These are phyloP conservation scores for Syncephalastrum contaminatum DNA, from an alignment of 371 early-diverging fungal genomes.

Conservation along the genomic window DNA sequence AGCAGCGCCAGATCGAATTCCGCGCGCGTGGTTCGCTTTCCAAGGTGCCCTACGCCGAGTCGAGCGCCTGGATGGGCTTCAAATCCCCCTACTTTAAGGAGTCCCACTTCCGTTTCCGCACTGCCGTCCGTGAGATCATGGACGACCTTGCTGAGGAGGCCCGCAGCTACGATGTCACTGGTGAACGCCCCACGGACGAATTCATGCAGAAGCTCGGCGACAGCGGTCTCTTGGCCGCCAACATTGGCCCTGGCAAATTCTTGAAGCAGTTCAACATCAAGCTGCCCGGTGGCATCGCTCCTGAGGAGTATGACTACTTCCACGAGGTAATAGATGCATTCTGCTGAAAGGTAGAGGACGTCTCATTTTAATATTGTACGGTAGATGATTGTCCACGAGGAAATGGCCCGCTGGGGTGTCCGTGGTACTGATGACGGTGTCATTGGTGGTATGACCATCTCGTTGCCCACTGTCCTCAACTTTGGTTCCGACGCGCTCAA, in stretches of 20 bases:
- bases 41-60: slow-evolving; percentile 52
- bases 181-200: slow-evolving; percentile 44
- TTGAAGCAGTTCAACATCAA: slow-evolving; percentile 16
- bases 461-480: slow-evolving; percentile 57
- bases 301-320: slow-evolving; percentile 71
- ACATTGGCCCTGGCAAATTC: slow-evolving; percentile 44
- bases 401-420: slow-evolving; percentile 56
- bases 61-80: slow-evolving; percentile 46
- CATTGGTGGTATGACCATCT: slow-evolving; percentile 35
- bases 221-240: slow-evolving; percentile 26
- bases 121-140: slow-evolving; percentile 34
- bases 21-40: slow-evolving; percentile 36
- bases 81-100: slow-evolving; percentile 58
- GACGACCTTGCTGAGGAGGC: slow-evolving; percentile 49
- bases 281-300: slow-evolving; percentile 49
- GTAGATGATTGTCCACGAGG: slow-evolving; percentile 68
- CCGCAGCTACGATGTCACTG: slow-evolving; percentile 33
- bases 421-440: slow-evolving; percentile 41
- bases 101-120: slow-evolving; percentile 53
- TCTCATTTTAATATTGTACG: not conserved
- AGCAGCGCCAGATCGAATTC: slow-evolving; percentile 26
- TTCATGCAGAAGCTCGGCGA: slow-evolving; percentile 45
- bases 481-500: slow-evolving; percentile 26
- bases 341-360: not conserved
- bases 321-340: slow-evolving; percentile 22